Percentiles rank a stretch among this genome's conserved stretches.
Evolutionary conservation across 2,329 filamentous ascomycete species (phyloP).

Genomic region (Apiospora kogelbergensis): DNA sequence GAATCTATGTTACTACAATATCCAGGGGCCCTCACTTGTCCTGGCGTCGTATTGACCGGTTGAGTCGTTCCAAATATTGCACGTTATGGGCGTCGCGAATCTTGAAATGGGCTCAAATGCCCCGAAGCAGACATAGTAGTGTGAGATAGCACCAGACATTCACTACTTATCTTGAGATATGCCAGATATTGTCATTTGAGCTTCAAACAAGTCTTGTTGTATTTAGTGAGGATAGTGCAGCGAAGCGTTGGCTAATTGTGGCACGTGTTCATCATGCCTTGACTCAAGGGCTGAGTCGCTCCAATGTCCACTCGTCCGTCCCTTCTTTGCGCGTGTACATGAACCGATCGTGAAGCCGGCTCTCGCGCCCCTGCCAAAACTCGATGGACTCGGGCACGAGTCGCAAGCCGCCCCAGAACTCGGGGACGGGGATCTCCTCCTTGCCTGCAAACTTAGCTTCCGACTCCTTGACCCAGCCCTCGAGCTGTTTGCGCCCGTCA

Average conservation of each 20-base stretch:
- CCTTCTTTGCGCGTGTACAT: constrained; percentile 67
- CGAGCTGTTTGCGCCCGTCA: constrained; percentile 72
- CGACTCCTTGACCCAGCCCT: constrained; percentile 73
- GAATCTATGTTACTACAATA: too few species aligned
- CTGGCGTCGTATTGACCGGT: not conserved
- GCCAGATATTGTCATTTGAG: not conserved
- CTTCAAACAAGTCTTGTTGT: too few species aligned
- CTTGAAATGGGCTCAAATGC: too few species aligned
- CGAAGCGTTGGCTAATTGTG: not conserved
- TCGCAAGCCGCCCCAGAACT: constrained; percentile 91
- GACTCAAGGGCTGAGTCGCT: constrained; percentile 69
- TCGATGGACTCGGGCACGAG: constrained; percentile 84
- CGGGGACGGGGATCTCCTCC: constrained; percentile 83
- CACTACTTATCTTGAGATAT: too few species aligned
- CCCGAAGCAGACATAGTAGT: too few species aligned
- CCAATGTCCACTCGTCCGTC: constrained; percentile 60
- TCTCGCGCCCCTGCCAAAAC: constrained; percentile 94
- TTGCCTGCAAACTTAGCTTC: constrained; percentile 72
- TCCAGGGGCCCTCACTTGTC: not conserved
- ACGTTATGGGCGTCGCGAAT: not conserved
- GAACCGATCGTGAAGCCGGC: constrained; percentile 91
- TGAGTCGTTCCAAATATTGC: not conserved
- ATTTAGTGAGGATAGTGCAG: not conserved
- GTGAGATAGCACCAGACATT: too few species aligned
- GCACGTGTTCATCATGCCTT: not conserved